phyloP scores from a whole-genome alignment of 140 eudicot genomes.

The Bidens hawaiensis region DNA sequence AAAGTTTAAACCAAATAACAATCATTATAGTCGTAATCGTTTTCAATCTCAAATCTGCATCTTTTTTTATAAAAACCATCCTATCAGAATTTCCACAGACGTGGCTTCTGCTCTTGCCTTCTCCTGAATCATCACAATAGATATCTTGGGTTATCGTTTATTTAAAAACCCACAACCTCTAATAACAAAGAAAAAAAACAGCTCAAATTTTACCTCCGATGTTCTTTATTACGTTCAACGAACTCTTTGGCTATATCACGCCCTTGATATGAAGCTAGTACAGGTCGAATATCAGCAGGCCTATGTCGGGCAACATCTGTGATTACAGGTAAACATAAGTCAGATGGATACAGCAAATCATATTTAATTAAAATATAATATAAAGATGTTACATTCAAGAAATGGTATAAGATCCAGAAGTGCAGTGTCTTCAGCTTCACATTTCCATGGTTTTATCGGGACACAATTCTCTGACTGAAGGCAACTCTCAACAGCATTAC shows the following conservation, averaged over 20 bases:
- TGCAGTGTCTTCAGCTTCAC: slow-evolving; percentile 74
- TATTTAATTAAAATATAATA: neutral
- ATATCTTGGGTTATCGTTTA: neutral
- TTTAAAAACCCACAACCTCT: neutral
- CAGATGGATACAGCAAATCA: neutral
- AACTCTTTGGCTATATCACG: slow-evolving; percentile 86
- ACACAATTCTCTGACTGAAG: slow-evolving; percentile 87
- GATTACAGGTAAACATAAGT: slow-evolving; percentile 22
- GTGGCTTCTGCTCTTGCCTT: slow-evolving; percentile 9
- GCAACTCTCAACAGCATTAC: slow-evolving; percentile 72
- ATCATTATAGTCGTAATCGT: neutral
- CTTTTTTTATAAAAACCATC: slow-evolving; percentile 1
- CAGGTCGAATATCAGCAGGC: slow-evolving; percentile 86
- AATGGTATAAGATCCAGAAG: slow-evolving; percentile 90
- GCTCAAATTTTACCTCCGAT: slow-evolving; percentile 47
- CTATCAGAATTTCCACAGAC: slow-evolving; percentile 2
- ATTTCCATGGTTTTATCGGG: slow-evolving; percentile 69
- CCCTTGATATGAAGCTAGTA: slow-evolving; percentile 83
- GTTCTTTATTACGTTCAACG: slow-evolving; percentile 75
- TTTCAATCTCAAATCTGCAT: slow-evolving; percentile 14
- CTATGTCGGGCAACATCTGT: slow-evolving; percentile 74
- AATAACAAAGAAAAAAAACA: neutral
- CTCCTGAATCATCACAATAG: neutral
- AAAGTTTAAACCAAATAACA: neutral
- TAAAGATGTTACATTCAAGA: slow-evolving; percentile 66